Evolutionary conservation across 768 basidiomycete genomes (phyloP).

Genomic region (Lactarius pseudohatsudake): DNA sequence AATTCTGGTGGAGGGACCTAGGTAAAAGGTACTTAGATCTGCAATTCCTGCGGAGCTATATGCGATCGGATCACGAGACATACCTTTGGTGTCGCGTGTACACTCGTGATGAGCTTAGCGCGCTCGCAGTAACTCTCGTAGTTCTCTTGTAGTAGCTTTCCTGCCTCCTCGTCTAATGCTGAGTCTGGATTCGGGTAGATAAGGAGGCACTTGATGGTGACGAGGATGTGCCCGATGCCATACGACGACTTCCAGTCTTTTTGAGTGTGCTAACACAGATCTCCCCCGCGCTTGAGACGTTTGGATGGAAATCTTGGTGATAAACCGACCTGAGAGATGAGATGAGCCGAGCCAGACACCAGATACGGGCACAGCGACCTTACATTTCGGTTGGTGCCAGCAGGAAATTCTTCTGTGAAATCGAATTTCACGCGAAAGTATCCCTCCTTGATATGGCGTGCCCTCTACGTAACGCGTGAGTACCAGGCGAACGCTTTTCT

Average conservation of each 20-base stretch:
- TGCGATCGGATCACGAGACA: slow-evolving; percentile 30
- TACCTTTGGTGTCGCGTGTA: slow-evolving; percentile 83
- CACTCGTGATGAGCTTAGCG: slow-evolving; percentile 84
- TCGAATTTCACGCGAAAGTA: slow-evolving; percentile 77
- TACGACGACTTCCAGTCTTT: slow-evolving; percentile 93
- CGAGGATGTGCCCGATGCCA: slow-evolving; percentile 87
- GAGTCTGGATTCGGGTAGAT: slow-evolving; percentile 98
- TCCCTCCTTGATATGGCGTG: slow-evolving; percentile 71
- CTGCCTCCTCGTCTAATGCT: slow-evolving; percentile 94
- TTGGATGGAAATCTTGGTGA: slow-evolving; percentile 96
- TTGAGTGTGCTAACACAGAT: slow-evolving; percentile 97
- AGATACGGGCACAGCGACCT: slow-evolving; percentile 32
- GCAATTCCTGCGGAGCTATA: background rate
- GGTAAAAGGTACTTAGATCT: background rate
- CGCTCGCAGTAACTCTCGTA: slow-evolving; percentile 86
- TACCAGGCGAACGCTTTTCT: slow-evolving; percentile 4
- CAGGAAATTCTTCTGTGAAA: slow-evolving; percentile 93
- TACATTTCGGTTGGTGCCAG: slow-evolving; percentile 91
- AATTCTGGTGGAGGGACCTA: slow-evolving; percentile 65
- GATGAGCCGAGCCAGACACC: background rate
- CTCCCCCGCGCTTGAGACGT: slow-evolving; percentile 85
- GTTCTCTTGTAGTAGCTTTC: slow-evolving; percentile 85
- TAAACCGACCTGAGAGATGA: slow-evolving; percentile 67
- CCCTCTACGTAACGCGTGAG: slow-evolving; percentile 43
- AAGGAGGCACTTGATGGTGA: slow-evolving; percentile 91